Percentiles rank a stretch among this genome's conserved stretches.
These are phyloP conservation scores for Kwoniella pini DNA, from an alignment of 768 basidiomycete genomes.

Conservation along the genomic window DNA sequence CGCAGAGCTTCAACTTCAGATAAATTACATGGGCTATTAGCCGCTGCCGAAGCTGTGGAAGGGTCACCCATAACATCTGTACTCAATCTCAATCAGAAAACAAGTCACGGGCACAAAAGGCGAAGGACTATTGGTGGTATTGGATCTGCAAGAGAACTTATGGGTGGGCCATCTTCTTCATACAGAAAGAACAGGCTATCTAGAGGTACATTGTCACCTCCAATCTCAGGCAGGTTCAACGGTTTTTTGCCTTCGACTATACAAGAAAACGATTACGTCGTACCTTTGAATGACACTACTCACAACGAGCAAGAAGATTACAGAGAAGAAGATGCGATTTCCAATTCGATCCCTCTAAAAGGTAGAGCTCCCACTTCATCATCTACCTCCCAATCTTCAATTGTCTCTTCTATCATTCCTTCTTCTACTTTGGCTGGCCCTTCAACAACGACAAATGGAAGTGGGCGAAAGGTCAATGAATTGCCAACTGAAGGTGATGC, in stretches of 20 bases:
- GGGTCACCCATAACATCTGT: slow-evolving; percentile 37
- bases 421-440: slow-evolving; percentile 6
- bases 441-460: neutral
- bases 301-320: neutral
- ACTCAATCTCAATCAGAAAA: neutral
- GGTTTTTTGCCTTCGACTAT: slow-evolving; percentile 14
- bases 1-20: slow-evolving; percentile 34
- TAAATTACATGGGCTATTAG: slow-evolving; percentile 40
- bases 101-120: slow-evolving; percentile 31
- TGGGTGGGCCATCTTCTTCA: neutral
- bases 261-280: slow-evolving; percentile 27
- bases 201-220: slow-evolving; percentile 25
- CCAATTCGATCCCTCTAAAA: slow-evolving; percentile 9
- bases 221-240: slow-evolving; percentile 8
- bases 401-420: slow-evolving; percentile 16
- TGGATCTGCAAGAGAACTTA: slow-evolving; percentile 28
- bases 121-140: slow-evolving; percentile 42
- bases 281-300: slow-evolving; percentile 29
- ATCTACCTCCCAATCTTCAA: slow-evolving; percentile 24
- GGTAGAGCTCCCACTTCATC: slow-evolving; percentile 19
- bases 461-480: slow-evolving; percentile 37
- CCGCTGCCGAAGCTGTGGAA: slow-evolving; percentile 45
- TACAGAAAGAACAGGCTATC: slow-evolving; percentile 17
- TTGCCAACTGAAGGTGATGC: slow-evolving; percentile 39
- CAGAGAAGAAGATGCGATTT: slow-evolving; percentile 24